Evolutionary conservation across 2,329 filamentous ascomycete genomes (phyloP).

Genomic region (Cryphonectria radicalis): DNA sequence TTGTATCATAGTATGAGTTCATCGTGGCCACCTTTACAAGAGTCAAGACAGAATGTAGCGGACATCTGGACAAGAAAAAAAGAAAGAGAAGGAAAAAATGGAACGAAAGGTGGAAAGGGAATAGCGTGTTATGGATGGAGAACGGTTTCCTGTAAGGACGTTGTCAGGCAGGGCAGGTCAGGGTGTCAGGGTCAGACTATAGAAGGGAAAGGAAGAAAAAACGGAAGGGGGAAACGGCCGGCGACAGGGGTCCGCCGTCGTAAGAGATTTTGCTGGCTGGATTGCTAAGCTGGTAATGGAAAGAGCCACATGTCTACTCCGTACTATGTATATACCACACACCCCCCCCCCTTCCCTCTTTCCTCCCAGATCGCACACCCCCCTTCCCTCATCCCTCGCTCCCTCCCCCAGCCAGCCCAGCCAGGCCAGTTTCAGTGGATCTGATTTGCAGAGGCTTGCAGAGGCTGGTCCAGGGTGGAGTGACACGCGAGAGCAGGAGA

Average conservation of each 20-base stretch:
- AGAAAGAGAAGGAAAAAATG: neutral
- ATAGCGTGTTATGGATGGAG: neutral
- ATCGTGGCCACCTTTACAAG: neutral
- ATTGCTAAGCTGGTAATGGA: conserved; percentile 29
- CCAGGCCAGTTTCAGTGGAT: conserved; percentile 6
- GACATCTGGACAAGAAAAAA: neutral
- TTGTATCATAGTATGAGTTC: neutral
- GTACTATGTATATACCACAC: neutral
- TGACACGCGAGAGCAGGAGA: conserved; percentile 25
- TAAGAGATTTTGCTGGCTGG: conserved; percentile 18
- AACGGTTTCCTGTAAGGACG: neutral
- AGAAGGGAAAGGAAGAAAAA: neutral
- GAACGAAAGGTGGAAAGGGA: neutral
- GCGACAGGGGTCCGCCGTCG: conserved; percentile 7
- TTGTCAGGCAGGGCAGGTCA: too few relatives aligned
- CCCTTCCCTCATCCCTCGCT: conserved; percentile 4
- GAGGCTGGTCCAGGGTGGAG: conserved; percentile 24
- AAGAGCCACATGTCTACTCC: conserved; percentile 7
- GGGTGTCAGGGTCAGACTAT: neutral
- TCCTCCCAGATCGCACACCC: neutral
- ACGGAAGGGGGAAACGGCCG: neutral
- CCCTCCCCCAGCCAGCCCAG: conserved; percentile 9
- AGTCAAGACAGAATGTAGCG: neutral
- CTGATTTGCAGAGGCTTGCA: conserved; percentile 17
- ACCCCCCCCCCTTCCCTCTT: neutral